Evolutionary conservation across 768 basidiomycete genomes (phyloP).

Genomic region (button mushroom (Agaricus bisporus)): DNA sequence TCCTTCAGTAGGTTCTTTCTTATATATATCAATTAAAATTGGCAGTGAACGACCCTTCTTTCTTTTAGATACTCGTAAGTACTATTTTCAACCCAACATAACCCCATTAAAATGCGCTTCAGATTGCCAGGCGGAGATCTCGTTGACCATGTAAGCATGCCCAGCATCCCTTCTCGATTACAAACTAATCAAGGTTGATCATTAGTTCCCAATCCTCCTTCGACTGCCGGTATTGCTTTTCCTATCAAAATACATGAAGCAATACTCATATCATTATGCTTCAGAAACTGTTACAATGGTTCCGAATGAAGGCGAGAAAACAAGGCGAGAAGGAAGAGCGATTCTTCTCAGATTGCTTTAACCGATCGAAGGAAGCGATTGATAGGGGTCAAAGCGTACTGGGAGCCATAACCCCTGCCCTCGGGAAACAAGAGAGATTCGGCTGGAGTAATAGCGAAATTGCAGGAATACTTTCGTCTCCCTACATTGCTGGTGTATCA

Average conservation of each 20-base stretch:
- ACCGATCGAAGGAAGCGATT: conserved; percentile 15
- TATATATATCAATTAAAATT: background rate
- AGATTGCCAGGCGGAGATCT: conserved; percentile 6
- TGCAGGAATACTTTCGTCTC: conserved; percentile 26
- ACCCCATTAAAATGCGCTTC: background rate
- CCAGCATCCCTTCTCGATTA: too few relatives aligned
- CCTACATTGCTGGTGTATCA: conserved; percentile 23
- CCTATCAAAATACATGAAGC: background rate
- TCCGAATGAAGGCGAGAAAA: conserved; percentile 18
- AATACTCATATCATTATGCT: background rate
- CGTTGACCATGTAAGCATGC: conserved; percentile 6
- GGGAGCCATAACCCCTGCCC: conserved; percentile 30
- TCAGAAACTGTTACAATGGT: conserved; percentile 24
- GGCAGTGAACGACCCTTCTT: background rate
- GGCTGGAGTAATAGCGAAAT: conserved; percentile 35
- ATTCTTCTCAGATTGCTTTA: conserved; percentile 17
- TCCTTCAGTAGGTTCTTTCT: background rate
- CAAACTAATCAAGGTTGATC: background rate
- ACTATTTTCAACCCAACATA: too few relatives aligned
- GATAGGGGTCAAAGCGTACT: conserved; percentile 14
- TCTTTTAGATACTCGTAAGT: background rate
- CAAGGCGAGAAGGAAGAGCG: conserved; percentile 15
- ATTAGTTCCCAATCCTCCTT: conserved; percentile 9
- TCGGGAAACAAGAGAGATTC: conserved; percentile 33
- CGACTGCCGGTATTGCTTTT: conserved; percentile 9